These are phyloP conservation scores for Intubia oerlemansii DNA, from an alignment of 2,329 filamentous ascomycete genomes.

Conservation along the genomic window DNA sequence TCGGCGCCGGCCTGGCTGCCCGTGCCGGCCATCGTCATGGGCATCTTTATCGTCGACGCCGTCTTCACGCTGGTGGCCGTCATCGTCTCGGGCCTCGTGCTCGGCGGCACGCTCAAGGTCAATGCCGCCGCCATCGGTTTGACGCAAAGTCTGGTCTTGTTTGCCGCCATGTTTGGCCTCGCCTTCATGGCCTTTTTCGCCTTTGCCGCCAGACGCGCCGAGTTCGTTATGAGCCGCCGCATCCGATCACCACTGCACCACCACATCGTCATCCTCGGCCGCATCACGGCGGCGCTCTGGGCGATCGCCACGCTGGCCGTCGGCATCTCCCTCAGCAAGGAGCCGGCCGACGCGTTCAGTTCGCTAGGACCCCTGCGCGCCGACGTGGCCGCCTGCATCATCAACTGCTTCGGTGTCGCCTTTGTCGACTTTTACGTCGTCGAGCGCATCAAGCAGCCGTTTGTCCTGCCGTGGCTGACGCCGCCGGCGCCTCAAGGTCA, in stretches of 20 bases:
- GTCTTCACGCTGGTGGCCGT: slow-evolving; percentile 7
- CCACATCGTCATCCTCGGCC: slow-evolving; percentile 11
- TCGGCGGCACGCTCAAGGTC: slow-evolving; percentile 7
- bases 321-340: slow-evolving; percentile 8
- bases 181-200: slow-evolving; percentile 13
- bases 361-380: slow-evolving; percentile 2
- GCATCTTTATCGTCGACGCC: slow-evolving; percentile 4
- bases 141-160: slow-evolving; percentile 10
- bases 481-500: slow-evolving; percentile 4
- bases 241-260: slow-evolving; percentile 13
- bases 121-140: slow-evolving; percentile 7
- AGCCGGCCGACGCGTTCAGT: background rate
- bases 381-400: slow-evolving; percentile 4
- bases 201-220: slow-evolving; percentile 10
- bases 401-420: slow-evolving; percentile 5
- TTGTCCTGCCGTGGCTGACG: slow-evolving; percentile 9
- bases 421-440: slow-evolving; percentile 3
- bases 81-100: slow-evolving; percentile 9
- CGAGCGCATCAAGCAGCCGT: slow-evolving; percentile 6
- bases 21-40: slow-evolving; percentile 6
- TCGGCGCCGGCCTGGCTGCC: slow-evolving; percentile 6
- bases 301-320: slow-evolving; percentile 10
- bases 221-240: slow-evolving; percentile 7
- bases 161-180: slow-evolving; percentile 11
- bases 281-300: slow-evolving; percentile 12